A percentile compares a stretch with the other conserved stretches of the same genome.
phyloP scores from a whole-genome alignment of 2,329 filamentous ascomycete genomes.

The Mariannaea elegans region DNA sequence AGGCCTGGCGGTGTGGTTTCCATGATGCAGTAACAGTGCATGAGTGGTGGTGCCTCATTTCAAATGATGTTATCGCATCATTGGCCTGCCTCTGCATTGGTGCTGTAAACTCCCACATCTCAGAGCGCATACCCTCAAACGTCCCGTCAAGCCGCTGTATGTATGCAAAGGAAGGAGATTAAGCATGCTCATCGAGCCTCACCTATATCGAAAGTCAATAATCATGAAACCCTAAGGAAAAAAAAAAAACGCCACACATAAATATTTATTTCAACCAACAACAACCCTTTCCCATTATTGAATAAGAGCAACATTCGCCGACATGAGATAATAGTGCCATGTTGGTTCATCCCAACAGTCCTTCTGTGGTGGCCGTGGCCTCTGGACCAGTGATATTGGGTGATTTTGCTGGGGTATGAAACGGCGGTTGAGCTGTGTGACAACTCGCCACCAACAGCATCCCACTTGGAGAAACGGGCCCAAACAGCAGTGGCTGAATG shows the following conservation, averaged over 20 bases:
- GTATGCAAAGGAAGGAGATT: neutral
- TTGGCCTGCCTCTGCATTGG: too few relatives aligned
- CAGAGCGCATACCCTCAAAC: too few relatives aligned
- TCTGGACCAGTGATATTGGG: neutral
- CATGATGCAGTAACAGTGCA: too few relatives aligned
- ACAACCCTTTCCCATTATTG: neutral
- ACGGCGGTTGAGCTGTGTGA: neutral
- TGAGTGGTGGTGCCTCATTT: too few relatives aligned
- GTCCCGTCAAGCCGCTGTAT: neutral
- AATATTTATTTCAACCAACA: neutral
- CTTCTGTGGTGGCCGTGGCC: neutral
- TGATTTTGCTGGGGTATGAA: slow-evolving; percentile 5
- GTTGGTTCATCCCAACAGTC: neutral
- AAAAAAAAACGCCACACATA: too few relatives aligned
- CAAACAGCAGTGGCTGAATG: neutral
- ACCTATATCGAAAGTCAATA: neutral
- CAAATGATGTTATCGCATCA: too few relatives aligned
- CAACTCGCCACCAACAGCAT: neutral
- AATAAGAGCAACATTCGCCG: neutral
- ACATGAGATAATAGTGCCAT: neutral
- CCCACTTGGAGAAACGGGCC: neutral
- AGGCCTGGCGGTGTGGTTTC: too few relatives aligned
- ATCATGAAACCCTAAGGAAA: neutral
- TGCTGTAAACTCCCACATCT: too few relatives aligned
- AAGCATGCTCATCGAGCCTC: neutral